phyloP scores from a whole-genome alignment of 2,329 filamentous ascomycete genomes.

The Nakataea oryzae region DNA sequence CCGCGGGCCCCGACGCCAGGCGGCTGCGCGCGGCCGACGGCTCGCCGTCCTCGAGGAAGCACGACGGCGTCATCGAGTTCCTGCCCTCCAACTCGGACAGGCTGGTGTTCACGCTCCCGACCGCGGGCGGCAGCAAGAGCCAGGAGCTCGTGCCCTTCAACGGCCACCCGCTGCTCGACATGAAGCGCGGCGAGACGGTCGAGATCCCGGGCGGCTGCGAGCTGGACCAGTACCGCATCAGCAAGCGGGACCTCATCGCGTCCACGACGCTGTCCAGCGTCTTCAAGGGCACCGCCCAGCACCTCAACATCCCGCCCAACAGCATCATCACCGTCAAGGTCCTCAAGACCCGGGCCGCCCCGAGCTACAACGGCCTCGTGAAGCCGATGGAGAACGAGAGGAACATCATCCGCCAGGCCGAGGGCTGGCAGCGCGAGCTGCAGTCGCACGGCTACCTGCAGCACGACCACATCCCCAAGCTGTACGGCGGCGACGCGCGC shows the following conservation, averaged over 20 bases:
- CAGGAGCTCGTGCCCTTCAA: constrained; percentile 35
- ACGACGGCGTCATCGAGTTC: constrained; percentile 46
- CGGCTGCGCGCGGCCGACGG: constrained; percentile 27
- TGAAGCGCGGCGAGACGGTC: constrained; percentile 37
- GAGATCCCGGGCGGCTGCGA: constrained; percentile 38
- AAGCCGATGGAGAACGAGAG: constrained; percentile 40
- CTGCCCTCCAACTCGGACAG: constrained; percentile 37
- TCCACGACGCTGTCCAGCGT: constrained; percentile 43
- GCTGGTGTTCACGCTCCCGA: constrained; percentile 40
- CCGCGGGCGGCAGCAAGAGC: constrained; percentile 24
- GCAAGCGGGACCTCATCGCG: constrained; percentile 45
- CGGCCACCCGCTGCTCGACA: constrained; percentile 40
- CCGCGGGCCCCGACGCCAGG: constrained; percentile 17
- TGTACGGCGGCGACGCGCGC: constrained; percentile 49
- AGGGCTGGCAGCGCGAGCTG: constrained; percentile 49
- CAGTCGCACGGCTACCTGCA: constrained; percentile 42
- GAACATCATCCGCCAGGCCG: constrained; percentile 47
- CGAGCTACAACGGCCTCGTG: constrained; percentile 19
- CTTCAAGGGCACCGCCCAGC: constrained; percentile 31
- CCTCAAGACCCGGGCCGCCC: constrained; percentile 38
- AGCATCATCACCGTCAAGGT: constrained; percentile 50
- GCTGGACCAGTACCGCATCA: constrained; percentile 42
- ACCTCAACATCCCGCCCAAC: constrained; percentile 37
- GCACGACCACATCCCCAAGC: constrained; percentile 46
- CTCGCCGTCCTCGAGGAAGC: constrained; percentile 12